These are phyloP conservation scores for Albatrellus ellisii DNA, from an alignment of 768 basidiomycete genomes.

Conservation along the genomic window DNA sequence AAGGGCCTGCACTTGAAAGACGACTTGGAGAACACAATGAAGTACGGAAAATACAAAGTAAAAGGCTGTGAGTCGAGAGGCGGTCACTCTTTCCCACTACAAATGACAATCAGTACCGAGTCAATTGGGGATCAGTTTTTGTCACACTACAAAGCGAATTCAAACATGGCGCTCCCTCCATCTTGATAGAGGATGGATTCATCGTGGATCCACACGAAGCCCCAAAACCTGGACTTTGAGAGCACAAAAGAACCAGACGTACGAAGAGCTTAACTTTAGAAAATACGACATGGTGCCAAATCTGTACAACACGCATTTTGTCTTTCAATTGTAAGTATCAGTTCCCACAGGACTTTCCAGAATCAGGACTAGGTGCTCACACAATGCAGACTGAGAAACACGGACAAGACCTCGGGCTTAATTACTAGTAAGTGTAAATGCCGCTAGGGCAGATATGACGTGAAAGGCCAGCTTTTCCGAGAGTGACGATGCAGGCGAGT, in stretches of 20 bases:
- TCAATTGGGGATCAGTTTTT: too few relatives aligned
- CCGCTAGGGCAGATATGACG: conserved; percentile 30
- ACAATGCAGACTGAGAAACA: neutral
- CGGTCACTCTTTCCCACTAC: conserved; percentile 60
- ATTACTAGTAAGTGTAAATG: conserved; percentile 19
- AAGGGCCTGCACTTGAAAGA: conserved; percentile 56
- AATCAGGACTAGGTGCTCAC: too few relatives aligned
- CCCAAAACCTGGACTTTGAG: neutral
- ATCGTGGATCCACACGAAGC: neutral
- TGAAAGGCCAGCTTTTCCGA: conserved; percentile 17
- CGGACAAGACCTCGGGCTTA: conserved; percentile 5
- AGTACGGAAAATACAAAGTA: conserved; percentile 57
- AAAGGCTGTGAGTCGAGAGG: conserved; percentile 47
- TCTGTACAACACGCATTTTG: conserved; percentile 27
- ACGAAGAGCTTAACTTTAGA: conserved; percentile 36
- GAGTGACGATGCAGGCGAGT: conserved; percentile 8
- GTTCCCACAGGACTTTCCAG: too few relatives aligned
- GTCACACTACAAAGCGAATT: too few relatives aligned
- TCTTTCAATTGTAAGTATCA: too few relatives aligned
- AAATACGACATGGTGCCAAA: conserved; percentile 26
- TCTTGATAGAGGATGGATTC: too few relatives aligned
- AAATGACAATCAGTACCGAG: neutral
- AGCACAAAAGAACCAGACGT: conserved; percentile 15
- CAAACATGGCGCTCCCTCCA: too few relatives aligned
- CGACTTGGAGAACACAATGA: conserved; percentile 56